phyloP scores from a whole-genome alignment of 192 early-diverging fungal species.

The Backusella liffmaniae region DNA sequence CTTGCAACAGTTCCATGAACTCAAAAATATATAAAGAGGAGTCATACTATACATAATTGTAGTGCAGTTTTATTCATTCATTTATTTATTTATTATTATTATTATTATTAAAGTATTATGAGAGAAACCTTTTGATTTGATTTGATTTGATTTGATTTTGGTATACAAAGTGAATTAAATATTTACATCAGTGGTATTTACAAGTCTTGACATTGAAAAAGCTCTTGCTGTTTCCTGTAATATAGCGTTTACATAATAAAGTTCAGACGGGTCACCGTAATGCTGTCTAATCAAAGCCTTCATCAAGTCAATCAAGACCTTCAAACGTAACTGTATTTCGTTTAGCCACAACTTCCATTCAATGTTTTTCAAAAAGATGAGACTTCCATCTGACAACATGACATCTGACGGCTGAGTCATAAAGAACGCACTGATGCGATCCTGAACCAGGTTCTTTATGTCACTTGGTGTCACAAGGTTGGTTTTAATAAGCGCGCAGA shows the following conservation, averaged over 20 bases:
- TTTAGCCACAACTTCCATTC: conserved; percentile 4
- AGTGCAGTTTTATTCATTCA: not conserved
- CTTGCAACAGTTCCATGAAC: not conserved
- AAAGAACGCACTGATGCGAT: not conserved
- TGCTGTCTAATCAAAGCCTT: not conserved
- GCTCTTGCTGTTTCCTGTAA: not conserved
- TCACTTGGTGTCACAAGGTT: not conserved
- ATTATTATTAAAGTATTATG: not conserved
- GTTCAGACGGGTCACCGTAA: not conserved
- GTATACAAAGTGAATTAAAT: not conserved
- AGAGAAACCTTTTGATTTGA: too few species aligned
- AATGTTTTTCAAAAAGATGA: not conserved
- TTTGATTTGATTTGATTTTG: not conserved
- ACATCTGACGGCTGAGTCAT: not conserved
- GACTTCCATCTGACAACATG: not conserved
- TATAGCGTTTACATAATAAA: not conserved
- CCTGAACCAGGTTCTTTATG: not conserved
- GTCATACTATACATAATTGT: not conserved
- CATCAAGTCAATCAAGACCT: conserved; percentile 1
- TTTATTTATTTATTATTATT: not conserved
- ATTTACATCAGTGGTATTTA: not conserved
- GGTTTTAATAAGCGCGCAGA: conserved; percentile 10
- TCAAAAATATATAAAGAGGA: not conserved
- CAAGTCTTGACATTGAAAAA: conserved; percentile 8
- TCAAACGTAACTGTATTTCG: not conserved